phyloP scores from a whole-genome alignment of 345 rosid species.

The Aethionema arabicum region DNA sequence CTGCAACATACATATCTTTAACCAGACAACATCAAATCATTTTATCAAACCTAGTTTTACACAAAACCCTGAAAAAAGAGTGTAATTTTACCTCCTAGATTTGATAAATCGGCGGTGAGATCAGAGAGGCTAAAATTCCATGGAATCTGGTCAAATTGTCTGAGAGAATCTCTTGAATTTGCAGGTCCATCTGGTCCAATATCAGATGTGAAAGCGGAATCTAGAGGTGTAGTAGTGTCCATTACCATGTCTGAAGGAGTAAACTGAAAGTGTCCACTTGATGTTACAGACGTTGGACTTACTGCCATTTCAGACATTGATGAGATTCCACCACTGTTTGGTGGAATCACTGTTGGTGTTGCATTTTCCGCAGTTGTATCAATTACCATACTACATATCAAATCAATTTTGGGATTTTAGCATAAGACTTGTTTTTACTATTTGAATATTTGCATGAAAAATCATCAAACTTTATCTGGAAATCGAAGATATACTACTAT shows the following conservation, averaged over 20 bases:
- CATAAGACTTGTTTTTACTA: no score
- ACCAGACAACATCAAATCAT: no score
- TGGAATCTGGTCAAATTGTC: constrained; percentile 86
- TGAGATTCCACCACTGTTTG: constrained; percentile 57
- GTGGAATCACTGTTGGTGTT: constrained; percentile 62
- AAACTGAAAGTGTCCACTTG: constrained; percentile 90
- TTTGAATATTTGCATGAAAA: no score
- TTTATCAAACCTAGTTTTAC: no score
- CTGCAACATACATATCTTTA: constrained; percentile 45
- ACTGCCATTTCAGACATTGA: constrained; percentile 85
- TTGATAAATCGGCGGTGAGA: constrained; percentile 87
- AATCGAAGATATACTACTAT: no score
- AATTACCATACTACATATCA: constrained; percentile 67
- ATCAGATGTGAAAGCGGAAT: constrained; percentile 86
- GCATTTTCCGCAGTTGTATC: constrained; percentile 60
- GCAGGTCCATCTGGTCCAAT: constrained; percentile 81
- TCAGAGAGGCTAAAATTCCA: constrained; percentile 98
- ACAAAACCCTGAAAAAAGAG: constrained; percentile 25
- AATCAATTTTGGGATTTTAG: background rate
- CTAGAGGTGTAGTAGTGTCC: constrained; percentile 79
- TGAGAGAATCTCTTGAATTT: constrained; percentile 67
- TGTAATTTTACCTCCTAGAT: constrained; percentile 69
- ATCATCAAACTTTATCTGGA: no score
- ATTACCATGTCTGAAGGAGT: constrained; percentile 88
- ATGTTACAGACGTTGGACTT: constrained; percentile 90